These are phyloP conservation scores for Candida silvatica DNA, from an alignment of 805 yeast species.

Conservation along the genomic window DNA sequence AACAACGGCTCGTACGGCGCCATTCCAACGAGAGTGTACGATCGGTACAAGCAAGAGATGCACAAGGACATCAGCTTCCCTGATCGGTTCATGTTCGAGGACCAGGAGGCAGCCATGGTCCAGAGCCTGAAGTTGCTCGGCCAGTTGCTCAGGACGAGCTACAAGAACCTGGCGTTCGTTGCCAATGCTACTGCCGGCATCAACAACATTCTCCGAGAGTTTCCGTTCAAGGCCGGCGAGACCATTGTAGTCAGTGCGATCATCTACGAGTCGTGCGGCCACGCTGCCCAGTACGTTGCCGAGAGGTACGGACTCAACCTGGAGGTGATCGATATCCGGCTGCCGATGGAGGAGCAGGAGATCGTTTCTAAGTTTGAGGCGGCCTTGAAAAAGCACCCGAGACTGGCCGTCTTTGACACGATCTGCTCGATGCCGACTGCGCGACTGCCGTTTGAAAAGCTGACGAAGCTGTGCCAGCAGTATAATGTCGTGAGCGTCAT, in stretches of 20 bases:
- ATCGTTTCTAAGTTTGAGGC: slow-evolving; percentile 26
- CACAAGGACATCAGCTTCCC: slow-evolving; percentile 31
- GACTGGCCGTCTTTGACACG: slow-evolving; percentile 45
- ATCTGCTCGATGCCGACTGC: slow-evolving; percentile 61
- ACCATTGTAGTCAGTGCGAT: slow-evolving; percentile 39
- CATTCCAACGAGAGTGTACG: slow-evolving; percentile 39
- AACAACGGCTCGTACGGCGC: slow-evolving; percentile 64
- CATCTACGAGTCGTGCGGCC: slow-evolving; percentile 45
- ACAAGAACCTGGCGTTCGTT: slow-evolving; percentile 41
- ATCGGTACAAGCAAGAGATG: slow-evolving; percentile 24
- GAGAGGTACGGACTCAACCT: slow-evolving; percentile 25
- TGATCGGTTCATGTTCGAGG: slow-evolving; percentile 32
- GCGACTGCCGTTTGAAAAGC: slow-evolving; percentile 42
- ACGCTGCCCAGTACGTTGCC: slow-evolving; percentile 36
- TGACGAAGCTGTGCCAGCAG: slow-evolving; percentile 36
- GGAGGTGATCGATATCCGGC: slow-evolving; percentile 29
- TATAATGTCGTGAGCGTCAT: slow-evolving; percentile 44
- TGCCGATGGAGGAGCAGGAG: slow-evolving; percentile 36
- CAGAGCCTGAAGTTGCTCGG: slow-evolving; percentile 30
- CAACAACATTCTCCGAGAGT: slow-evolving; percentile 47
- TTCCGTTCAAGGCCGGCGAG: slow-evolving; percentile 44
- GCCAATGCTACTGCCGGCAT: slow-evolving; percentile 55
- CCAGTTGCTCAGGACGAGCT: slow-evolving; percentile 37
- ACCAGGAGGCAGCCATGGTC: slow-evolving; percentile 20
- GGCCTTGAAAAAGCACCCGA: slow-evolving; percentile 13